Conservation (phyloP, 2,329 filamentous ascomycete species). For the Keithomyces neogunnii region DNA sequence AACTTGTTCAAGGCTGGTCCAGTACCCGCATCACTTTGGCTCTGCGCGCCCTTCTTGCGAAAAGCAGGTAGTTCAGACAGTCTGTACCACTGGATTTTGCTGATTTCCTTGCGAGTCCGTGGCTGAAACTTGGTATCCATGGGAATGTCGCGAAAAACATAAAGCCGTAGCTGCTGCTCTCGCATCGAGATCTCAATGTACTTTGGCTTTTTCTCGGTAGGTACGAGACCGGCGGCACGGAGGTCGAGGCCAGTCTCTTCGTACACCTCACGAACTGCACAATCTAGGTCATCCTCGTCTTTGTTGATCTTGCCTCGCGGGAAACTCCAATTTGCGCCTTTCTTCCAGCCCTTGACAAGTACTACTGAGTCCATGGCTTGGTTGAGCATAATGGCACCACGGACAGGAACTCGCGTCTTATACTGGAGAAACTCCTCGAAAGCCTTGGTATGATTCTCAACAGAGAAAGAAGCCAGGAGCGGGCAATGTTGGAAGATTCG, state of each 20-base stretch:
- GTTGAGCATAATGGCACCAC: slow-evolving; percentile 89
- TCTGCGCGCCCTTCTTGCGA: slow-evolving; percentile 56
- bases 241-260: slow-evolving; percentile 94
- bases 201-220: slow-evolving; percentile 63
- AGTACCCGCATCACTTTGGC: slow-evolving; percentile 47
- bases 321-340: slow-evolving; percentile 92
- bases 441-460: slow-evolving; percentile 68
- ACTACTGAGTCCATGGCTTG: slow-evolving; percentile 89
- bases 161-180: slow-evolving; percentile 87
- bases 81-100: slow-evolving; percentile 92
- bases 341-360: slow-evolving; percentile 97
- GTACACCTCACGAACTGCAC: slow-evolving; percentile 87
- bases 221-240: slow-evolving; percentile 64
- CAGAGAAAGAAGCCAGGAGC: slow-evolving; percentile 71
- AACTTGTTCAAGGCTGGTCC: slow-evolving; percentile 72
- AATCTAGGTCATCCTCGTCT: slow-evolving; percentile 87
- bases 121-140: slow-evolving; percentile 84
- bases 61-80: slow-evolving; percentile 80
- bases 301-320: slow-evolving; percentile 97
- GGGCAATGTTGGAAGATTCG: slow-evolving; percentile 93
- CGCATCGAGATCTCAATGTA: slow-evolving; percentile 83
- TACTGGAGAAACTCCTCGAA: slow-evolving; percentile 91
- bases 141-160: slow-evolving; percentile 82
- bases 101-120: slow-evolving; percentile 91
- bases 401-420: slow-evolving; percentile 88